These are phyloP conservation scores for Colletotrichum endophyticum DNA, from an alignment of 2,329 filamentous ascomycete genomes.

Conservation along the genomic window DNA sequence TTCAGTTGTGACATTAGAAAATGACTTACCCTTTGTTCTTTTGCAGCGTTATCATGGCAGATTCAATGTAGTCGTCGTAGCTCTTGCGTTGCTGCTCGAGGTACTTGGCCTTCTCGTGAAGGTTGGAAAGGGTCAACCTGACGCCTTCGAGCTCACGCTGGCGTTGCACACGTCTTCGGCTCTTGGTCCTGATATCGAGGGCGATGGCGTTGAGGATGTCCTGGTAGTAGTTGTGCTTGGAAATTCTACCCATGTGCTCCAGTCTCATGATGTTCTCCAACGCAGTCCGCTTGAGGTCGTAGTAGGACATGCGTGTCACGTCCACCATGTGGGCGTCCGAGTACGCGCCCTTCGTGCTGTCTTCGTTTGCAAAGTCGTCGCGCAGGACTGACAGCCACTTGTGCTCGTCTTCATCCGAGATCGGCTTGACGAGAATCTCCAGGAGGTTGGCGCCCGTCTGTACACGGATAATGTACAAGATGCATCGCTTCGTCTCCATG, in stretches of 20 bases:
- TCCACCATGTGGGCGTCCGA: constrained; percentile 89
- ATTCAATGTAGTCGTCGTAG: constrained; percentile 99
- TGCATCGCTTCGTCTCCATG: constrained; percentile 97
- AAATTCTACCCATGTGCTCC: constrained; percentile 87
- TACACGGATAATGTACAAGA: constrained; percentile 96
- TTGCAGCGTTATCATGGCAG: constrained; percentile 95
- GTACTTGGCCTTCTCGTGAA: constrained; percentile 88
- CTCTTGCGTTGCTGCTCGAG: constrained; percentile 95
- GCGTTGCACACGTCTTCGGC: constrained; percentile 87
- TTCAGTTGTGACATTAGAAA: neutral
- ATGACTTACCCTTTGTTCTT: constrained; percentile 84
- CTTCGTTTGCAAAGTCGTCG: constrained; percentile 78
- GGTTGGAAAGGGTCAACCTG: constrained; percentile 73
- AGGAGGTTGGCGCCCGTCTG: constrained; percentile 92
- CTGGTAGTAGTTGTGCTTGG: constrained; percentile 91
- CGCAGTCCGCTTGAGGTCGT: constrained; percentile 89
- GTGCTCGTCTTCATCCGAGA: constrained; percentile 84
- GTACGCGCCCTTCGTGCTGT: constrained; percentile 80
- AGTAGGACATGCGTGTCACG: constrained; percentile 87
- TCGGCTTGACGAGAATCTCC: constrained; percentile 92
- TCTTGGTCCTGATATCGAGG: constrained; percentile 96
- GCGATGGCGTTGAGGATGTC: constrained; percentile 98
- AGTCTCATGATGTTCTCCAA: constrained; percentile 92
- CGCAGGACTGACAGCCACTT: constrained; percentile 83
- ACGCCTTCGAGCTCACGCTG: constrained; percentile 90